phyloP scores from a whole-genome alignment of 2,329 filamentous ascomycete genomes.

The Aspergillus aculeatinus region DNA sequence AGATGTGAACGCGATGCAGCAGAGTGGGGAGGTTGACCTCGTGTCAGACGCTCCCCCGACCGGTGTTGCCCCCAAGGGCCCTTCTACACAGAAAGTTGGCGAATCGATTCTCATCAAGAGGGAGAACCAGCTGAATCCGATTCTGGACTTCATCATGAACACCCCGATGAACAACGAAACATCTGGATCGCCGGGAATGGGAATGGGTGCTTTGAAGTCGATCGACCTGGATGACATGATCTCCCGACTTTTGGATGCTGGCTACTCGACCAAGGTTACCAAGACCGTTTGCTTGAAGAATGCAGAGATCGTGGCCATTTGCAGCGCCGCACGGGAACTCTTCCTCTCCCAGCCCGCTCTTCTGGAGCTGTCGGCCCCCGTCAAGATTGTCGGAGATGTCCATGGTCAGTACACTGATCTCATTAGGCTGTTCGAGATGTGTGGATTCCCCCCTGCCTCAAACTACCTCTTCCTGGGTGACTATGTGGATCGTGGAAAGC shows the following conservation, averaged over 20 bases:
- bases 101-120: conserved; percentile 88
- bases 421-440: conserved; percentile 98
- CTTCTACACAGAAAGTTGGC: conserved; percentile 65
- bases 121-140: conserved; percentile 67
- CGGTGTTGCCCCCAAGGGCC: conserved; percentile 57
- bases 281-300: conserved; percentile 98
- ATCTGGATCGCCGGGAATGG: conserved; percentile 61
- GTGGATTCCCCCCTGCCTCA: conserved; percentile 84
- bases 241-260: conserved; percentile 86
- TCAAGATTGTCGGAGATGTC: conserved; percentile 97
- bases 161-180: conserved; percentile 36
- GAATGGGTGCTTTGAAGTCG: conserved; percentile 86
- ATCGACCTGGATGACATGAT: conserved; percentile 98
- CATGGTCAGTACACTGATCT: conserved; percentile 96
- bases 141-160: conserved; percentile 53
- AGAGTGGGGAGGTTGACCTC: conserved; percentile 86
- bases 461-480: conserved; percentile 96
- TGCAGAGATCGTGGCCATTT: conserved; percentile 93
- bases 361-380: conserved; percentile 86
- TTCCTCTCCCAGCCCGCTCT: conserved; percentile 90
- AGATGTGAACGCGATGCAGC: conserved; percentile 76
- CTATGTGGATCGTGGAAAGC: conserved; percentile 95
- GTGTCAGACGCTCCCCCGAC: conserved; percentile 86
- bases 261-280: conserved; percentile 93
- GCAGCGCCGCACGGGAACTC: conserved; percentile 80